Evolutionary conservation across 352 stramenopile species (phyloP).

Genomic region (Globisporangium recalcitrans): DNA sequence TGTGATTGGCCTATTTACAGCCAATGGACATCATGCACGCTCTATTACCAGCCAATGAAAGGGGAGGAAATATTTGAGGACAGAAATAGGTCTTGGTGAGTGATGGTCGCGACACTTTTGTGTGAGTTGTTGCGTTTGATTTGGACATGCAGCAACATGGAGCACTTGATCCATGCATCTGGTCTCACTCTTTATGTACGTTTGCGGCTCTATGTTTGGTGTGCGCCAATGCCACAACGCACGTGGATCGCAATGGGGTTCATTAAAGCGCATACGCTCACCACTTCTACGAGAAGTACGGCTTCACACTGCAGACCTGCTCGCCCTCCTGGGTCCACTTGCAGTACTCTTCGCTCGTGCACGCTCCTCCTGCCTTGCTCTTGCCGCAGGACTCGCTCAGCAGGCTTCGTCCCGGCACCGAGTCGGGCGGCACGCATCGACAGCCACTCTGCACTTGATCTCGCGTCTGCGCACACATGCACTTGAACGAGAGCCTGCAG

Average conservation of each 20-base stretch:
- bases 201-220: too few relatives aligned
- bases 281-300: conserved; percentile 25
- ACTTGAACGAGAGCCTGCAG: conserved; percentile 41
- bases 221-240: neutral
- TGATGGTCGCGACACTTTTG: neutral
- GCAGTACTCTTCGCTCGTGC: conserved; percentile 34
- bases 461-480: conserved; percentile 14
- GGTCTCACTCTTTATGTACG: too few relatives aligned
- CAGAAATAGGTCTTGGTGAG: neutral
- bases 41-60: neutral
- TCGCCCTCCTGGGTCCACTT: conserved; percentile 29
- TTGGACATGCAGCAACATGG: too few relatives aligned
- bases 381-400: conserved; percentile 15
- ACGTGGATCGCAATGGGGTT: neutral
- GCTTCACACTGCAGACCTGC: conserved; percentile 34
- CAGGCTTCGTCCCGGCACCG: conserved; percentile 26
- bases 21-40: neutral
- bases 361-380: conserved; percentile 22
- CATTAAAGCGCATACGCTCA: neutral
- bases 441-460: conserved; percentile 16
- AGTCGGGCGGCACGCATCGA: conserved; percentile 34
- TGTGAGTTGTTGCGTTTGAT: too few relatives aligned
- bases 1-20: neutral
- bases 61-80: neutral
- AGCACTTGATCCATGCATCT: too few relatives aligned